These are phyloP conservation scores for Colletotrichum orbiculare DNA, from an alignment of 2,329 filamentous ascomycete species.

Conservation along the genomic window DNA sequence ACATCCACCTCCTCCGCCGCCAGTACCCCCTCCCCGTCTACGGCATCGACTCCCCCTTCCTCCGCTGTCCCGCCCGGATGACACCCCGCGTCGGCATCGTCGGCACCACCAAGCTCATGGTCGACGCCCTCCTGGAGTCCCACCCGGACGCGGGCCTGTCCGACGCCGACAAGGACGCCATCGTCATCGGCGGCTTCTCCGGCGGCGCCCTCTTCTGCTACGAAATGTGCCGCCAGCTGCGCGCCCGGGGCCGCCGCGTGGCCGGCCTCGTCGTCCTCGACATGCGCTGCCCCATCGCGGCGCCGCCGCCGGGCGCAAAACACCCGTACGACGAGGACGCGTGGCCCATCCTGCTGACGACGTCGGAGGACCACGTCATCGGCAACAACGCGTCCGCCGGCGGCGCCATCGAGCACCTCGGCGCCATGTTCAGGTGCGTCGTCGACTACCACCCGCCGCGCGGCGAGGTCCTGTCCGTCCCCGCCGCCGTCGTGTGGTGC, in stretches of 20 bases:
- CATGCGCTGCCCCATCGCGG: constrained; percentile 5
- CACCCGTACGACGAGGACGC: neutral
- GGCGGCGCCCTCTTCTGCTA: constrained; percentile 13
- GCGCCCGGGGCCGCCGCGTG: neutral
- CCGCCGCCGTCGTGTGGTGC: neutral
- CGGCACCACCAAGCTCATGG: constrained; percentile 13
- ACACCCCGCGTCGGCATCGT: constrained; percentile 2
- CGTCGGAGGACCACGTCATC: neutral
- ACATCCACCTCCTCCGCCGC: constrained; percentile 14
- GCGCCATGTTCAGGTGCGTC: neutral
- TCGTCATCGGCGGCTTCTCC: constrained; percentile 12
- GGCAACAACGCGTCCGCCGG: neutral
- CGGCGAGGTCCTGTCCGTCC: neutral
- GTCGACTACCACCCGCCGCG: neutral
- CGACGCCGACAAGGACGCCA: neutral
- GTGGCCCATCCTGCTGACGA: constrained; percentile 4
- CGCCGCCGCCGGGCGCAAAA: neutral
- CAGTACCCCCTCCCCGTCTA: neutral
- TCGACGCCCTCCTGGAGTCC: neutral
- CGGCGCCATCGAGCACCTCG: neutral
- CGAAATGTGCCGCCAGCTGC: constrained; percentile 13
- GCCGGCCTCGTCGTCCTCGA: constrained; percentile 12
- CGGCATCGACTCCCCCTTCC: constrained; percentile 16
- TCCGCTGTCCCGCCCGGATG: constrained; percentile 6
- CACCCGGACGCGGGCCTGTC: neutral